Evolutionary conservation across 192 early-diverging fungal genomes (phyloP), one percentile per base, ranked within the genome.

Genomic region (Backusella parvicylindrica): DNA sequence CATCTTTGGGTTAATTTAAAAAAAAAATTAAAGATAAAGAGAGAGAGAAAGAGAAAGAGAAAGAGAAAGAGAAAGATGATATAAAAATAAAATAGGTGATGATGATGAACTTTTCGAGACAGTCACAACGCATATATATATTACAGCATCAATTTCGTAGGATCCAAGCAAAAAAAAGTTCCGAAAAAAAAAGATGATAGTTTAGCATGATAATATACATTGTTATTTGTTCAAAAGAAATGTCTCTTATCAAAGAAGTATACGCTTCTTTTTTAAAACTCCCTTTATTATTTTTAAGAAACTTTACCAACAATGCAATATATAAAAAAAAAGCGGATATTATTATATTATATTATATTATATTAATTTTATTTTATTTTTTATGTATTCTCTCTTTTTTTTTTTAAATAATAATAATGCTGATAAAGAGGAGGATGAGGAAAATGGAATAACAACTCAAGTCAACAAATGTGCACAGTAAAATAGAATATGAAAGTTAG

Each of bases 381-480:
- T 41, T 12, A 12, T 41, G 13, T 41, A 12, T 3, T 41, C 16
- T 16, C 15, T 41, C 12, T 41, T 41, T 41, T 15, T n/a, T n/a
- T n/a, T n/a, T n/a, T n/a, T n/a, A n/a, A n/a, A n/a, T n/a, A n/a
- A n/a, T n/a, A n/a, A n/a, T n/a, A n/a, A n/a, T n/a, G n/a, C n/a
- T n/a, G 81, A 49, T 76, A 74, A 7, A 82, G 75, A 32, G 76
- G 74, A 36, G 50, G 41, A 50, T 56, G 26, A n/a, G n/a, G n/a
- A n/a, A n/a, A n/a, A n/a, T n/a, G 12, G 3, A 12, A 8, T 12
- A 30, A 23, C 16, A 11, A 56, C 32, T 2, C 13, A n/a, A n/a
- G n/a, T n/a, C n/a, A n/a, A n/a, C n/a, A n/a, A n/a, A n/a, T n/a
- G n/a, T n/a, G n/a, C n/a, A n/a, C n/a, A n/a, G n/a, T n/a, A n/a